phyloP scores from a whole-genome alignment of 2,329 filamentous ascomycete species.

The Trichoderma hamatum region DNA sequence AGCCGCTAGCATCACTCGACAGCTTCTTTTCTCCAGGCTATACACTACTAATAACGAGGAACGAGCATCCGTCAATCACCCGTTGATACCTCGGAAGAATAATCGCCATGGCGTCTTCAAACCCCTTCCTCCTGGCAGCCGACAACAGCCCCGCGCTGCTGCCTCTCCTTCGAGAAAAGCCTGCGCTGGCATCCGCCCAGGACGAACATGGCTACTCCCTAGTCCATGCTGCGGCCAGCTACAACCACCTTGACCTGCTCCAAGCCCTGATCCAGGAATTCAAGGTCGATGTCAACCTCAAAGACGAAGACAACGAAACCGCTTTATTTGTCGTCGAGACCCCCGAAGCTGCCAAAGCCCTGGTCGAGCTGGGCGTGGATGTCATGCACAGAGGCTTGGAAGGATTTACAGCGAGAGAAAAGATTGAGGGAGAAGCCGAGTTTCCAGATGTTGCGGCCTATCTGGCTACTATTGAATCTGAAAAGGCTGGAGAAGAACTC shows the following conservation, averaged over 20 bases:
- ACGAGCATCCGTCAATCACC: too few species aligned
- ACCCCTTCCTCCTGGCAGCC: slow-evolving; percentile 76
- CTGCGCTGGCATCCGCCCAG: slow-evolving; percentile 75
- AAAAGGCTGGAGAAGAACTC: slow-evolving; percentile 36
- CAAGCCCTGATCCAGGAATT: slow-evolving; percentile 75
- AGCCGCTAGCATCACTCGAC: background rate
- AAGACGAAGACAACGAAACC: slow-evolving; percentile 90
- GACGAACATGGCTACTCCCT: slow-evolving; percentile 94
- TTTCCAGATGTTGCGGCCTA: slow-evolving; percentile 77
- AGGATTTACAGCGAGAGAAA: slow-evolving; percentile 78
- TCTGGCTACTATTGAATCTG: slow-evolving; percentile 49
- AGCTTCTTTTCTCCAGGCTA: background rate
- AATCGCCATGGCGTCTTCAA: slow-evolving; percentile 52
- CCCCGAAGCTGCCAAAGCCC: slow-evolving; percentile 71
- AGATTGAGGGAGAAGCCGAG: slow-evolving; percentile 77
- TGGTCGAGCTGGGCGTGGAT: slow-evolving; percentile 80
- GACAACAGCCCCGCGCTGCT: slow-evolving; percentile 78
- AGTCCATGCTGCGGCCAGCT: slow-evolving; percentile 89
- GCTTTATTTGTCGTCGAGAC: slow-evolving; percentile 93
- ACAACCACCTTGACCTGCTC: slow-evolving; percentile 82
- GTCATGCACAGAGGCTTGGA: slow-evolving; percentile 67
- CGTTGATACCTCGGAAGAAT: background rate
- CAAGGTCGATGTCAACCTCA: slow-evolving; percentile 75
- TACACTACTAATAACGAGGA: background rate
- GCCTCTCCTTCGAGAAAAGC: slow-evolving; percentile 71